Conservation (phyloP, 2,329 filamentous ascomycete species). For the Cytospora paraplurivora region DNA sequence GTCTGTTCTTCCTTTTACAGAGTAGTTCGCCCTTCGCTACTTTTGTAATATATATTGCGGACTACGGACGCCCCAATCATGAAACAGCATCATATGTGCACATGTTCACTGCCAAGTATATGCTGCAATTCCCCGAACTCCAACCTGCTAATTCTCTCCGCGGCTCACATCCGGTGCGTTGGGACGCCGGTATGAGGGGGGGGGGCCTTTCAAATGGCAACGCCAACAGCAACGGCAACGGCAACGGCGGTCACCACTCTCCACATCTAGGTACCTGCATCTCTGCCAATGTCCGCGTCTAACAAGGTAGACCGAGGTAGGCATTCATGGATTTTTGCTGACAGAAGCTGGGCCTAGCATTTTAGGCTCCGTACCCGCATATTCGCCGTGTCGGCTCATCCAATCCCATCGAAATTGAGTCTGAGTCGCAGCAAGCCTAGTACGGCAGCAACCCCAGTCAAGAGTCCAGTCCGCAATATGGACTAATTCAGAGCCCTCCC, state of each 20-base stretch:
- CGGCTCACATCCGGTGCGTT: not conserved
- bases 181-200: not conserved
- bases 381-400: not conserved
- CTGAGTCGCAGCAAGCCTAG: too few species aligned
- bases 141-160: not conserved
- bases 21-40: too few species aligned
- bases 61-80: not conserved
- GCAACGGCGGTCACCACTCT: not conserved
- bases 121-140: not conserved
- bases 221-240: too few species aligned
- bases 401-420: not conserved
- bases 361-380: not conserved
- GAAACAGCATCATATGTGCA: not conserved
- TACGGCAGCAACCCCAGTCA: too few species aligned
- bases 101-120: not conserved
- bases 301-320: too few species aligned
- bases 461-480: not conserved
- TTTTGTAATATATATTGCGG: too few species aligned
- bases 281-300: not conserved
- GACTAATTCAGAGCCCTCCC: too few species aligned
- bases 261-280: not conserved
- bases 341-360: not conserved
- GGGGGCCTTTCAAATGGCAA: too few species aligned
- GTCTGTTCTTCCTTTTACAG: too few species aligned
- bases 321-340: not conserved